Evolutionary conservation across 1,284 basidiomycete genomes (phyloP), one percentile per base, ranked within the genome.

Genomic region (Ganoderma sp.): DNA sequence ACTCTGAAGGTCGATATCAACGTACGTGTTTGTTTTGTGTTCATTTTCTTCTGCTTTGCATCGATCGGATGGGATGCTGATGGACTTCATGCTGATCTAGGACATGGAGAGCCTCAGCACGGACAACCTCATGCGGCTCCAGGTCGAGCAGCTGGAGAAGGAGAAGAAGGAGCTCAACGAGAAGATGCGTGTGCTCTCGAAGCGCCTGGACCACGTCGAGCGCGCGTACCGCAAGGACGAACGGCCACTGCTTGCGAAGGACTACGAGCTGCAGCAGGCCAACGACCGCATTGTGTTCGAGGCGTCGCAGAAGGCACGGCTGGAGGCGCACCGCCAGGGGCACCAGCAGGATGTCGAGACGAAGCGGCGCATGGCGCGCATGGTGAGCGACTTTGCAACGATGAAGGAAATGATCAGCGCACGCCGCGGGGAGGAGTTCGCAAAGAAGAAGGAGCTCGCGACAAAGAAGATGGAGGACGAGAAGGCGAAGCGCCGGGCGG

Each of bases 151-250:
- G 78, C 86, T 98, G 66, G 97, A 98, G 83, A 98, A 98, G 83
- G 97, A 99, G 83, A 98, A 98, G 87, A 92, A 90, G 75, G 94
- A 97, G 74, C 85, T 95, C 73, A 88, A 87, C 71, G 94, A 97
- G 76, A 89, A 92, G 34, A 85, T 98, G 69, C 91, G 96, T 45
- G 88, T 97, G 72, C 87, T 94, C 65, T 81, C 91, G 67, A 98
- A 99, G 82, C 93, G 96, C 41, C 90, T 99, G 76, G 97, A 99
- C 78, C 97, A 99, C 81, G 81, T 95, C 77, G 97, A 99, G 83
- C 95, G 98, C 72, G 97, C 97, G 0, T 95, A 93, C 84, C 92
- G 97, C 73, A 95, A 96, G 81, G 96, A 97, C 71, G 98, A 99
- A 80, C 88, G 91, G 14, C 93, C 96, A 0, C 85, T 99, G 19